Evolutionary conservation across 257 asterid species (phyloP).

Genomic region (Anisodus tanguticus): DNA sequence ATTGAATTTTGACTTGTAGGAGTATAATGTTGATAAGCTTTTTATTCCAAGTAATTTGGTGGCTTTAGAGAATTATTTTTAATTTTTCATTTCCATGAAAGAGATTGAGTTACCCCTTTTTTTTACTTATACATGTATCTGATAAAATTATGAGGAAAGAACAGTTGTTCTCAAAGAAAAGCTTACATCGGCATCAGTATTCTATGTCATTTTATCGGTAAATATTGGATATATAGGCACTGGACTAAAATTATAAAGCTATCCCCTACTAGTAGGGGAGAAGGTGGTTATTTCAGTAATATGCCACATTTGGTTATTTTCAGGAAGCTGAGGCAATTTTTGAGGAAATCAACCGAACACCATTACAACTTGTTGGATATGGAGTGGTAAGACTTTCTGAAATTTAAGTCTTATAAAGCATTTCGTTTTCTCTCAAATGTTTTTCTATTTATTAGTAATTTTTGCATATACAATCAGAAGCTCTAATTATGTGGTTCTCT

Average conservation of each 20-base stretch:
- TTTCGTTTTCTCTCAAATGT: neutral
- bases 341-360: conserved; percentile 85
- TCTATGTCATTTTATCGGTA: neutral
- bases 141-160: neutral
- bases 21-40: neutral
- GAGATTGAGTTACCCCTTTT: neutral
- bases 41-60: neutral
- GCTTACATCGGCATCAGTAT: neutral
- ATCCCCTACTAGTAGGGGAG: neutral
- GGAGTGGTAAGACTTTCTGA: conserved; percentile 58
- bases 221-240: conserved; percentile 1
- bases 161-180: neutral
- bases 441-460: conserved; percentile 19
- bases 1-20: conserved; percentile 4
- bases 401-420: neutral
- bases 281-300: conserved; percentile 18
- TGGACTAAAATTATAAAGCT: neutral
- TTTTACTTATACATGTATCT: neutral
- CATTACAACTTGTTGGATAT: conserved; percentile 59
- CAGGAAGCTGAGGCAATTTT: conserved; percentile 94
- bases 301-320: conserved; percentile 16
- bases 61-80: neutral
- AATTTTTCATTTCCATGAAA: neutral
- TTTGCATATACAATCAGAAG: conserved; percentile 21
- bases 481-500: conserved; percentile 23